Conservation (phyloP, 2,329 filamentous ascomycete species). For the Aspergillus unguis region DNA sequence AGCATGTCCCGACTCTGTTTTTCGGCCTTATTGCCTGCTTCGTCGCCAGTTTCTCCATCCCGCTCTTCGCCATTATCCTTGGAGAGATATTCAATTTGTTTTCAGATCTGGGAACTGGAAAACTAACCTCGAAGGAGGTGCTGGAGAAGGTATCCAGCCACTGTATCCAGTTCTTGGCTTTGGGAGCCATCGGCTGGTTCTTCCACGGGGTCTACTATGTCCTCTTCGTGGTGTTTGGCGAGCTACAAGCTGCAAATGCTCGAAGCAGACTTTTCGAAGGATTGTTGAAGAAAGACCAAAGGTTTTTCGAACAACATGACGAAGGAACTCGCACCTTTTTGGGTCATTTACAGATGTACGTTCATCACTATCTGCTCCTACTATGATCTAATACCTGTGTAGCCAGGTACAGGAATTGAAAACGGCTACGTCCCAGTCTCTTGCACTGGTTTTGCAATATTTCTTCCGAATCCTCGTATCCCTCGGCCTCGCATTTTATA, state of each 20-base stretch:
- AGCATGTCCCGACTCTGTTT: conserved; percentile 56
- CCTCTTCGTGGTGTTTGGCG: conserved; percentile 74
- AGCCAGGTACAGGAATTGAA: conserved; percentile 84
- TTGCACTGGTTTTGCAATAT: conserved; percentile 68
- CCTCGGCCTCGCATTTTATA: conserved; percentile 69
- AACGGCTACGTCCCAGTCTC: conserved; percentile 70
- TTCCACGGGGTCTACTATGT: conserved; percentile 64
- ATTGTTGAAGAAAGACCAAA: conserved; percentile 69
- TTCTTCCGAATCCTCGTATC: conserved; percentile 63
- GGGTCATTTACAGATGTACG: conserved; percentile 70
- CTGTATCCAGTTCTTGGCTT: conserved; percentile 59
- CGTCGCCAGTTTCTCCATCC: conserved; percentile 60
- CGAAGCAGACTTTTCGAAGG: conserved; percentile 64
- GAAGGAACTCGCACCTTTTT: conserved; percentile 71
- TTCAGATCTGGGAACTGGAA: conserved; percentile 60
- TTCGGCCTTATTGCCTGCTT: conserved; percentile 57
- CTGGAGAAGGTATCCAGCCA: conserved; percentile 56
- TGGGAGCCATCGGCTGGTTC: conserved; percentile 66
- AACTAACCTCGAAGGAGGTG: conserved; percentile 50
- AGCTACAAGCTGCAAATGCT: conserved; percentile 68
- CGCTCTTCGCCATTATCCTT: conserved; percentile 65
- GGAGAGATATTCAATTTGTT: conserved; percentile 73
- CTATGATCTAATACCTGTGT: neutral
- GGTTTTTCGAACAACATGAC: conserved; percentile 74
- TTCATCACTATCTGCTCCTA: conserved; percentile 3